Base-by-base conservation (phyloP, 768 basidiomycete genomes). In the Kwoniella bestiolae region DNA sequence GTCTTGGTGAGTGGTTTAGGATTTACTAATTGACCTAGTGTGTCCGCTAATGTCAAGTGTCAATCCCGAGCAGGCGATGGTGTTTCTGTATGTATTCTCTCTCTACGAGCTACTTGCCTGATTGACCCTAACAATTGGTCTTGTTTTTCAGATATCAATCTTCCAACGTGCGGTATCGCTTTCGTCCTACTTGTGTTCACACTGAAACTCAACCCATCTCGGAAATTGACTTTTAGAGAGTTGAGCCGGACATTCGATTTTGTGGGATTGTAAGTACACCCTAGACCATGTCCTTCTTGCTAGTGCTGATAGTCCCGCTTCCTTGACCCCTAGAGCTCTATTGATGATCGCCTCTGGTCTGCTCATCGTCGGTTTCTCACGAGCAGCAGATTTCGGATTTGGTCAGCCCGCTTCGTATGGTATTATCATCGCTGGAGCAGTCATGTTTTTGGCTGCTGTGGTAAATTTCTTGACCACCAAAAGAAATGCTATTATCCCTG, bases 321-420 rank as follows among this genome's bases (percentile, higher is more conserved):
- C 46, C 9, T 4, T 47, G 46, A 0, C 11, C 23, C 60, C n/a
- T n/a, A 74, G 83, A 11, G 61, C 72, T 35, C 72, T 82, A 38
- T 63, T 83, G 63, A 80, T 81, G 66, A 49, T 69, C 1, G 80
- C 82, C 2, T 77, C 75, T 9, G 79, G 72, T 0, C 66, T 79
- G 26, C 68, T 84, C 7, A 77, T 83, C 25, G 74, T 83, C 50
- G 83, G 83, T 0, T 82, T 82, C 57, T 73, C 79, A 9, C 67
- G 66, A 7, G 77, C 76, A n/a, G 77, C 81, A 8, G 75, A 80
- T 34, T 57, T 72, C 29, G 82, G 82, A 1, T 83, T 79, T 65
- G 49, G 59, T 21, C 63, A 71, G 26, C 67, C 64, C 0, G 63
- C 70, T 1, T 69, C 81, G n/a, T 82, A 81, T 55, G 79, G 77